These are phyloP conservation scores for Cladophialophora exuberans DNA, from an alignment of 2,329 filamentous ascomycete genomes.

Conservation along the genomic window DNA sequence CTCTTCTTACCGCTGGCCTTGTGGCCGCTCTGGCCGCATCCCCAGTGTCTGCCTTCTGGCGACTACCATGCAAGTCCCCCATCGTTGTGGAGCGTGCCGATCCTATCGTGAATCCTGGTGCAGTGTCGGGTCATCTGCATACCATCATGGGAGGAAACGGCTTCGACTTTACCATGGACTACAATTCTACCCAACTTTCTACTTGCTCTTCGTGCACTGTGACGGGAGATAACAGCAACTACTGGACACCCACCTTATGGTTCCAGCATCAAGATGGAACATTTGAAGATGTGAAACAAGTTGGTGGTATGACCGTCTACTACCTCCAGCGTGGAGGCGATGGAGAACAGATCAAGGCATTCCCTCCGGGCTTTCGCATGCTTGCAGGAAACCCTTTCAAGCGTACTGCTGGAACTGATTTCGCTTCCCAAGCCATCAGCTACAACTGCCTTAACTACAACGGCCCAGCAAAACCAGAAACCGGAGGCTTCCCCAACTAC, in stretches of 20 bases:
- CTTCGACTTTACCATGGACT: conserved; percentile 61
- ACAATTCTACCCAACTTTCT: conserved; percentile 51
- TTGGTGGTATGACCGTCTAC: conserved; percentile 66
- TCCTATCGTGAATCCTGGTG: conserved; percentile 68
- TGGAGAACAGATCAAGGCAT: conserved; percentile 68
- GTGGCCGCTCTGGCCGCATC: conserved; percentile 29
- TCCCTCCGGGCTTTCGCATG: conserved; percentile 73
- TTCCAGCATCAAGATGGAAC: conserved; percentile 66
- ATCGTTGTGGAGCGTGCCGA: conserved; percentile 51
- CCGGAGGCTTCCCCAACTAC: conserved; percentile 68
- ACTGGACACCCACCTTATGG: conserved; percentile 76
- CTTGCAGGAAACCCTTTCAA: conserved; percentile 65
- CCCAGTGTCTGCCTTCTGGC: conserved; percentile 35
- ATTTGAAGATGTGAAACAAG: conserved; percentile 65
- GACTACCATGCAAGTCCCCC: conserved; percentile 35
- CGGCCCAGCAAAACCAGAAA: conserved; percentile 48
- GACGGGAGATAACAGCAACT: conserved; percentile 71
- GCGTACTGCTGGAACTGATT: conserved; percentile 60
- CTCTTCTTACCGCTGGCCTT: conserved; percentile 24
- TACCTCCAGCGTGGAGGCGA: conserved; percentile 51
- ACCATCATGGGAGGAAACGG: conserved; percentile 71
- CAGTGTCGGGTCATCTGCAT: conserved; percentile 66
- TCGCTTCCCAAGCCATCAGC: conserved; percentile 59
- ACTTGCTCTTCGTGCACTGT: conserved; percentile 72
- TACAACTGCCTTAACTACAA: conserved; percentile 57